These are phyloP conservation scores for Geotrichum aggregatum DNA, from an alignment of 1,139 yeast species.

Conservation along the genomic window DNA sequence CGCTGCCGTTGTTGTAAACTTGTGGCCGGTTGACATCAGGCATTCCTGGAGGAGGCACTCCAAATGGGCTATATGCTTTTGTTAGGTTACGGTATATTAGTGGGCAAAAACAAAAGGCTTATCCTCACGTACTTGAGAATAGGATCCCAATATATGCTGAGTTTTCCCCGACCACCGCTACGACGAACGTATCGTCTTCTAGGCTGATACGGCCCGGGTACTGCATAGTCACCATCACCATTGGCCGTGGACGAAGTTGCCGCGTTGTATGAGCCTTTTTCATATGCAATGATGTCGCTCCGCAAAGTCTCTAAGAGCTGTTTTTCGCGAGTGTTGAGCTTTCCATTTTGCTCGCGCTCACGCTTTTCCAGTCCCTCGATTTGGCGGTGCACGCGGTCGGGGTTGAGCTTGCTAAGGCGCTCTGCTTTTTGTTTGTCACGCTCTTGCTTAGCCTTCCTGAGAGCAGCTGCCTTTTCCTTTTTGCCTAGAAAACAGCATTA, in stretches of 20 bases:
- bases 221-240: background rate
- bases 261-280: slow-evolving; percentile 22
- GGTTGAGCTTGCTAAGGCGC: slow-evolving; percentile 26
- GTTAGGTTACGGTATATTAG: background rate
- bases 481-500: slow-evolving; percentile 19
- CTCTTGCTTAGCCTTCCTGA: slow-evolving; percentile 32
- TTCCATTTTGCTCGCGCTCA: slow-evolving; percentile 20
- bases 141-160: slow-evolving; percentile 33
- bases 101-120: background rate
- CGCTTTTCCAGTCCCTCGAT: slow-evolving; percentile 25
- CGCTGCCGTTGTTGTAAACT: slow-evolving; percentile 18
- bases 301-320: slow-evolving; percentile 26
- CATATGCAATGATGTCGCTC: slow-evolving; percentile 26
- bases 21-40: slow-evolving; percentile 22
- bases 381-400: slow-evolving; percentile 25
- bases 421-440: slow-evolving; percentile 25
- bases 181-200: slow-evolving; percentile 18
- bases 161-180: slow-evolving; percentile 22
- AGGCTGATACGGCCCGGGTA: slow-evolving; percentile 5
- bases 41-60: slow-evolving; percentile 30
- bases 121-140: slow-evolving; percentile 16
- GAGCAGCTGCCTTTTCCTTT: slow-evolving; percentile 33
- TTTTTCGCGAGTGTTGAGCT: slow-evolving; percentile 23
- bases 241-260: slow-evolving; percentile 5
- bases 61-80: slow-evolving; percentile 30